These are phyloP conservation scores for Aspergillus brunneoviolaceus DNA, from an alignment of 2,329 filamentous ascomycete species.

Conservation along the genomic window DNA sequence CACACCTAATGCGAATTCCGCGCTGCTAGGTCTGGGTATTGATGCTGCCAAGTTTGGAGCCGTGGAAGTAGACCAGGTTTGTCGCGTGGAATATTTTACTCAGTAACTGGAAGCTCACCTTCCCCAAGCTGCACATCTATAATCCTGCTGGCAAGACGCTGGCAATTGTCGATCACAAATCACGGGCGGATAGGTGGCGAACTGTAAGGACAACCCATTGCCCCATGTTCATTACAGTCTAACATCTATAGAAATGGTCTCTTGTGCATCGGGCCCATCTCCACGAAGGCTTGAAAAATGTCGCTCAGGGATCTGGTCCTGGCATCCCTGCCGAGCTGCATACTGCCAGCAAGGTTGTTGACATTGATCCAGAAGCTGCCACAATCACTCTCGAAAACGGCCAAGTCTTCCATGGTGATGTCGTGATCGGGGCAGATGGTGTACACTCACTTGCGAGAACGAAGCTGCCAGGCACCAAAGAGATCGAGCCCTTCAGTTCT, in stretches of 20 bases:
- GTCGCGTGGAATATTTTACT: neutral
- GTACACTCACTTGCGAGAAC: constrained; percentile 41
- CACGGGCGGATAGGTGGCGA: constrained; percentile 27
- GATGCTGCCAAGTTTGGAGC: constrained; percentile 43
- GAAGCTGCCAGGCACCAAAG: constrained; percentile 26
- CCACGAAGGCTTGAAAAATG: constrained; percentile 52
- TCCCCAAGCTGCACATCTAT: constrained; percentile 38
- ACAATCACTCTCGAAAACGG: constrained; percentile 50
- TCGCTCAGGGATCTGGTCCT: constrained; percentile 42
- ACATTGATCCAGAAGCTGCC: constrained; percentile 44
- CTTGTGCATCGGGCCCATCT: constrained; percentile 56
- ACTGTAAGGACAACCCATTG: constrained; percentile 22
- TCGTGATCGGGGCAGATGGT: constrained; percentile 58
- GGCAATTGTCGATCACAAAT: constrained; percentile 23
- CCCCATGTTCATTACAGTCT: neutral
- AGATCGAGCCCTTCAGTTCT: constrained; percentile 44
- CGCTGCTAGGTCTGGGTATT: constrained; percentile 51
- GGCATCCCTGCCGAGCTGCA: constrained; percentile 44
- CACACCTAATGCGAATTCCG: constrained; percentile 60
- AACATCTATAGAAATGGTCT: constrained; percentile 44
- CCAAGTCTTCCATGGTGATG: constrained; percentile 45
- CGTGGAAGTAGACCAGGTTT: constrained; percentile 32
- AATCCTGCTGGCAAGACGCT: constrained; percentile 37
- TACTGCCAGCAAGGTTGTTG: constrained; percentile 45
- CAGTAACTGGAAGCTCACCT: constrained; percentile 8